Evolutionary conservation across 768 basidiomycete species (phyloP).

Genomic region (Suillus plorans): DNA sequence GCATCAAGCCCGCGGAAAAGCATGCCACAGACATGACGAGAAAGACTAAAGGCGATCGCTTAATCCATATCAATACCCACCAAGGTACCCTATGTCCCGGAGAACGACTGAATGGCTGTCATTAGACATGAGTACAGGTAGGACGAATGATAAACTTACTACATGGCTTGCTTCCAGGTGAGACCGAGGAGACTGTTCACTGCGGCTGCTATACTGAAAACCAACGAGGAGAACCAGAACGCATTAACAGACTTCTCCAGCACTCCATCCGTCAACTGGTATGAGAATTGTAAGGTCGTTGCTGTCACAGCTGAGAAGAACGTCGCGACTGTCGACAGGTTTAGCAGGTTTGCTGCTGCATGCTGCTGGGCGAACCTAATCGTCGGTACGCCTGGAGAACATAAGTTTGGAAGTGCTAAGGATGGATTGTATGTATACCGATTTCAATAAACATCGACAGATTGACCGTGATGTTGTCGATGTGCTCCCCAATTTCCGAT

Average conservation of each 20-base stretch:
- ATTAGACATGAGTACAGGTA: conserved; percentile 14
- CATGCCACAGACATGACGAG: conserved; percentile 81
- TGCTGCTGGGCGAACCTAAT: conserved; percentile 57
- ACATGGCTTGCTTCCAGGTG: conserved; percentile 59
- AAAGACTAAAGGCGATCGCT: conserved; percentile 79
- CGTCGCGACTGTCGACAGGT: conserved; percentile 52
- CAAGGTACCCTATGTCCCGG: conserved; percentile 56
- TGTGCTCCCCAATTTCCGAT: conserved; percentile 52
- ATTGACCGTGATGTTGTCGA: conserved; percentile 52
- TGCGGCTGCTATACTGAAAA: conserved; percentile 54
- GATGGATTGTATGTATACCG: conserved; percentile 28
- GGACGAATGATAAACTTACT: conserved; percentile 36
- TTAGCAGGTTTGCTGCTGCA: conserved; percentile 46
- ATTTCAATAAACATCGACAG: conserved; percentile 53
- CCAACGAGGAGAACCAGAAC: conserved; percentile 56
- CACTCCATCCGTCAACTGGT: conserved; percentile 29
- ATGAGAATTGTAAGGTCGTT: conserved; percentile 49
- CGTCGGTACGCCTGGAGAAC: conserved; percentile 47
- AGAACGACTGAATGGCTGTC: conserved; percentile 41
- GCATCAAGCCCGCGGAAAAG: conserved; percentile 76
- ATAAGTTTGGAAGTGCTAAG: neutral
- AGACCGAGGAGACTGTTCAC: conserved; percentile 53
- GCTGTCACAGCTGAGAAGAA: conserved; percentile 58
- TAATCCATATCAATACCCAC: conserved; percentile 80
- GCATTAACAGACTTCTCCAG: conserved; percentile 46